Percentiles rank a stretch among this genome's conserved stretches.
phyloP scores from a whole-genome alignment of 1,284 basidiomycete species.

The Cerioporus squamosus region DNA sequence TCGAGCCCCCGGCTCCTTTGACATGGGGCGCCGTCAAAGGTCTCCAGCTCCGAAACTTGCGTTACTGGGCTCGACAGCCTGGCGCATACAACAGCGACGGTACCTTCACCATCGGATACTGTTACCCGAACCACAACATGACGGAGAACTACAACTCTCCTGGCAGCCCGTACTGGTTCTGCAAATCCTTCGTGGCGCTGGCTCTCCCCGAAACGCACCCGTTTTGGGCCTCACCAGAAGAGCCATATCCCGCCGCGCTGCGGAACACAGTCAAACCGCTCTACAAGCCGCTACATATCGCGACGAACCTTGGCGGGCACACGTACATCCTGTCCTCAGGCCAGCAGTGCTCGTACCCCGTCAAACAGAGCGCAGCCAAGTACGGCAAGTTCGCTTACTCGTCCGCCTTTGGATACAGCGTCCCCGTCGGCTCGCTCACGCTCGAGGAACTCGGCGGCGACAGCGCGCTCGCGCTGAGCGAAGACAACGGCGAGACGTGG shows the following conservation, averaged over 20 bases:
- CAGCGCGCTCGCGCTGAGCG: conserved; percentile 69
- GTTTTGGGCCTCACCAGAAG: conserved; percentile 72
- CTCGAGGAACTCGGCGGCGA: conserved; percentile 76
- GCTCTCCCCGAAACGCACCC: conserved; percentile 66
- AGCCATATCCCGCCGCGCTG: conserved; percentile 57
- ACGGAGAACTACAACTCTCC: conserved; percentile 83
- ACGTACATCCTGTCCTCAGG: conserved; percentile 77
- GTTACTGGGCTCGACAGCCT: conserved; percentile 69
- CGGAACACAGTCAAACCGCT: conserved; percentile 52
- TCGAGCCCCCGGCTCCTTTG: conserved; percentile 69
- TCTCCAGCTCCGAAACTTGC: conserved; percentile 71
- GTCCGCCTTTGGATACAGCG: conserved; percentile 76
- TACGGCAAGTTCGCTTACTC: conserved; percentile 81
- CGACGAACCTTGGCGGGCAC: conserved; percentile 64
- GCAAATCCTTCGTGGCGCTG: conserved; percentile 77
- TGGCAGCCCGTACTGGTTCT: conserved; percentile 84
- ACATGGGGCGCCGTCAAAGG: conserved; percentile 80
- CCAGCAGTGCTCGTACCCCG: conserved; percentile 78
- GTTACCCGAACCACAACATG: conserved; percentile 77
- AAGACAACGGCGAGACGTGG: conserved; percentile 74
- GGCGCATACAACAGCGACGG: conserved; percentile 67
- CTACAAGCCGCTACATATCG: conserved; percentile 71
- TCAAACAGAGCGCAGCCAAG: conserved; percentile 79
- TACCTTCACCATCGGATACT: conserved; percentile 75
- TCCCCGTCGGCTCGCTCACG: conserved; percentile 68